These are phyloP conservation scores for Thalassia testudinum DNA, from an alignment of 116 monocot genomes.

Conservation along the genomic window DNA sequence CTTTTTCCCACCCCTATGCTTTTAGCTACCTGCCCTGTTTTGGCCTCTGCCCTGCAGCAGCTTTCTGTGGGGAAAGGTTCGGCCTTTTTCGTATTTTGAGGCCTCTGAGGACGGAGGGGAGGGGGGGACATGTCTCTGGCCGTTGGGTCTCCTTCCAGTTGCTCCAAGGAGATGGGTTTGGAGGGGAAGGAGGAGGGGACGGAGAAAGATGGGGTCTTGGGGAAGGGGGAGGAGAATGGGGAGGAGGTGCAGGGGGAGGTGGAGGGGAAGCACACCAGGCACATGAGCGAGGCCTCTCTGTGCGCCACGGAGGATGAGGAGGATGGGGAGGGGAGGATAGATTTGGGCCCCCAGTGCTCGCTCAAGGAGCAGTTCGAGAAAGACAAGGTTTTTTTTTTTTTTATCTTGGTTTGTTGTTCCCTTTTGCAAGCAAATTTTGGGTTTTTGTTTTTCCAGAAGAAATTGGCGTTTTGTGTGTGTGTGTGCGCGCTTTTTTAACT, in stretches of 20 bases:
- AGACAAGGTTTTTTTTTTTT: constrained; percentile 42
- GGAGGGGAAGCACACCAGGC: constrained; percentile 8
- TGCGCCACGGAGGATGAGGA: constrained; percentile 27
- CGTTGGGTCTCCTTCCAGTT: neutral
- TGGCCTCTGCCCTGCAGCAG: too few species aligned
- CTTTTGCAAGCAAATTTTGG: neutral
- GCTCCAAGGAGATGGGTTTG: neutral
- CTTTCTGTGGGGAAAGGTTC: too few species aligned
- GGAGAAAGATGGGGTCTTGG: neutral
- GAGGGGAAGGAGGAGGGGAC: neutral
- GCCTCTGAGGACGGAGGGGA: too few species aligned
- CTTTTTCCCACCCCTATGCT: too few species aligned
- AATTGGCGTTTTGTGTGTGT: too few species aligned
- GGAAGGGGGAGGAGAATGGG: neutral
- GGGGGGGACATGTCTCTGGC: neutral
- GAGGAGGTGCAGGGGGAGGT: neutral
- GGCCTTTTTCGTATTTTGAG: too few species aligned
- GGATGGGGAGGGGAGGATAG: constrained; percentile 33
- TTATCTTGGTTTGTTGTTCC: too few species aligned
- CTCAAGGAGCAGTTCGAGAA: constrained; percentile 74
- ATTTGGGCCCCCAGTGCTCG: constrained; percentile 66
- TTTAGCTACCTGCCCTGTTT: too few species aligned
- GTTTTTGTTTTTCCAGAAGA: too few species aligned
- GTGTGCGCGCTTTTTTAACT: neutral
- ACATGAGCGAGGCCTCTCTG: constrained; percentile 43